Evolutionary conservation across 2,329 filamentous ascomycete genomes (phyloP), one percentile per base, ranked within the genome.

Genomic region (Diaporthe velutina): DNA sequence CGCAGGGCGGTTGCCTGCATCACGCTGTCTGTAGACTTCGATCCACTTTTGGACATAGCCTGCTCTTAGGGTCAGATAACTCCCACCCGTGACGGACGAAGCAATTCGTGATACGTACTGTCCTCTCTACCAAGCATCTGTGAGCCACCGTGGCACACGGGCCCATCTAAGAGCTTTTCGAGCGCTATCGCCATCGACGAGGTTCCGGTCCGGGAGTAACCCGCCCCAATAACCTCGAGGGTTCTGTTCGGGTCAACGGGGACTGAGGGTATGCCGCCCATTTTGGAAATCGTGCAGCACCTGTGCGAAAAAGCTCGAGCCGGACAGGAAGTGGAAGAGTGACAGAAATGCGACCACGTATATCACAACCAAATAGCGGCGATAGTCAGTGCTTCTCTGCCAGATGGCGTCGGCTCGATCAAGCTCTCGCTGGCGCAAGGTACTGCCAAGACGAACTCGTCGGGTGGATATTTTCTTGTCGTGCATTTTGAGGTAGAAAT

Each of bases 171-270:
- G 4, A 72, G 70, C 30, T 28, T 61, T n/a, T 72, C 70, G 3
- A 64, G 57, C 4, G 70, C 70, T 3, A 72, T 48, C 9, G 54
- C 54, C 55, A 64, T 64, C 22, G 70, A 72, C 28, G 50, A 61
- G 13, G 70, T 72, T 22, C 70, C 70, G 4, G 70, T 72, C n/a
- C 55, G 40, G 57, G 70, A 61, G 42, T 72, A 72, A 3, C 70
- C 70, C 30, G 70, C 70, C 13, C 57, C 57, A 22, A 72, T 72
- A 25, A 72, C 70, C 57, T 72, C 19, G 15, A 72, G 40, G 54
- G 70, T 72, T 57, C 70, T 61, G 33, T 60, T 52, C 2, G 57
- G 55, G 7, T 72, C 70, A 5, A 66, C 73, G 28, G 70, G 70
- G 25, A 61, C 60, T 4, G 70, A 72, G 5, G 70, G 70, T n/a